Percentiles rank a stretch among this genome's conserved stretches.
Evolutionary conservation across 2,329 filamentous ascomycete species (phyloP).

Genomic region (Sporothrix variecibatus): DNA sequence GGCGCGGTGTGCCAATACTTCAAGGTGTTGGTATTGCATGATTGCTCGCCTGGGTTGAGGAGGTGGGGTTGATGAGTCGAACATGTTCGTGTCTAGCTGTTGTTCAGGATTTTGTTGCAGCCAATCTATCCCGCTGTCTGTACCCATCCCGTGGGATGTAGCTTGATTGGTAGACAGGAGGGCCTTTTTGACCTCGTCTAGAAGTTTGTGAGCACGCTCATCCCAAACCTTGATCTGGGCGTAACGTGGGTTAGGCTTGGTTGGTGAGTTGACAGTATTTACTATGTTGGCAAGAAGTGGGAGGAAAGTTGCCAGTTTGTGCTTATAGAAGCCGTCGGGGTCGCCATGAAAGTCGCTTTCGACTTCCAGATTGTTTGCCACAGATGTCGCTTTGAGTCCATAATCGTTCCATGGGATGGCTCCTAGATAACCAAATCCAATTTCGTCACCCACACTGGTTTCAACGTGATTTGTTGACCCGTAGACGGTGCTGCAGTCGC

Average conservation of each 20-base stretch:
- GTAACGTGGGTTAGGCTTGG: slow-evolving; percentile 37
- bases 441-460: not conserved
- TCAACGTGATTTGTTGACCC: slow-evolving; percentile 15
- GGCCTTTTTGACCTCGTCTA: slow-evolving; percentile 29
- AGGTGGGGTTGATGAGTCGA: not conserved
- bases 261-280: slow-evolving; percentile 33
- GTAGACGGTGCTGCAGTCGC: not conserved
- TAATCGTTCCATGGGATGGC: not conserved
- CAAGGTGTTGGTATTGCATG: slow-evolving; percentile 31
- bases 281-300: slow-evolving; percentile 32
- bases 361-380: too few species aligned
- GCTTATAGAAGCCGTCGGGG: slow-evolving; percentile 33
- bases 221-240: slow-evolving; percentile 46
- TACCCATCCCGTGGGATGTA: not conserved
- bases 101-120: not conserved
- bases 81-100: too few species aligned
- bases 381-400: not conserved
- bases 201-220: slow-evolving; percentile 31
- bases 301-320: slow-evolving; percentile 30
- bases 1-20: slow-evolving; percentile 32
- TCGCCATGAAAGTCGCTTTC: not conserved
- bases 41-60: not conserved
- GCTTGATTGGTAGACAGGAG: not conserved
- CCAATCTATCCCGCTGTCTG: not conserved
- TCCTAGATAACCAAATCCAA: not conserved